Base-by-base conservation (phyloP, 495 filamentous ascomycete genomes). In the Daldinia childiae region DNA sequence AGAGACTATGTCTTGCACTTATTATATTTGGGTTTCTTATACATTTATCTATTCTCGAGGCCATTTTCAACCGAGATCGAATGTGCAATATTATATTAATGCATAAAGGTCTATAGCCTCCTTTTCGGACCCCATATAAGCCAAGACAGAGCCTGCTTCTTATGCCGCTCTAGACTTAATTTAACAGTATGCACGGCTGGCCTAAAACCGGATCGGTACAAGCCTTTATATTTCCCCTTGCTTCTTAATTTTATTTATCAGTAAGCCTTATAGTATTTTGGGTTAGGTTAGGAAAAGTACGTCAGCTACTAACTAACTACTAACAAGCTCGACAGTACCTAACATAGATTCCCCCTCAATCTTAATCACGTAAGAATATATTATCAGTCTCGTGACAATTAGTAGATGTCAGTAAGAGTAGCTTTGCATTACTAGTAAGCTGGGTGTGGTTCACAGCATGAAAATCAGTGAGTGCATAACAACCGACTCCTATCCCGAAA, bases 351-450 rank as follows among this genome's bases (percentile, higher is more conserved):
- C 9, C 12, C 34, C 4, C 2, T 3, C 19, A 29, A 14, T 58
- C 30, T 12, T 3, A 29, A 51, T 41, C 55, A 58, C 8, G 63
- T 51, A 66, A 66, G 30, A 58, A 51, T 29, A 51, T 51, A 17
- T n/a, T 34, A 36, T 43, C 34, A 54, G 63, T 38, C 55, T 51
- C 29, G 55, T 58, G 63, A 52, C 26, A 34, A 3, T 45, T 8
- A 19, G 17, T 27, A 17, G 24, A 41, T 55, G 36, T 6, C 9
- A 24, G 43, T 48, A 48, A 24, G 43, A 24, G 43, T 48, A 24
- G 6, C 8, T 48, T 8, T 19, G 6, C 12, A 36, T 36, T 36
- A 12, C 9, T 34, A 34, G 32, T 34, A 12, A 48, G 17, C 1
- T 3, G 9, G 21, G 19, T 24, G 43, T 48, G 43, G 19, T 48